Evolutionary conservation across 306 rosid species (phyloP), one percentile per base, ranked within the genome.

Genomic region (Casuarina cunninghamiana): DNA sequence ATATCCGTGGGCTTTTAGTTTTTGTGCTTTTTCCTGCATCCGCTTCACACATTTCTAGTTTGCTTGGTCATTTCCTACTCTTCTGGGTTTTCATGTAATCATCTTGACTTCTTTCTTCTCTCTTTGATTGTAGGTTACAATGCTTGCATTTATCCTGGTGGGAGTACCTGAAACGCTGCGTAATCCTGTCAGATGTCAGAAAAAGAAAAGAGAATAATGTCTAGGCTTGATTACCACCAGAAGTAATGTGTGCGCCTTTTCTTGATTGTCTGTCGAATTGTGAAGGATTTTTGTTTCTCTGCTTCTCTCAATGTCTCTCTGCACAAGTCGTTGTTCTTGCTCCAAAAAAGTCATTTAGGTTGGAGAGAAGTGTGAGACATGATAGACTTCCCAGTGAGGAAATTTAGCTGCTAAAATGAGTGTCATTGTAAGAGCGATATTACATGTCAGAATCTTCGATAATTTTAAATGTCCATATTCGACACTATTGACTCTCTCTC

Each of bases 101-200:
- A 6, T 79, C 8, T 39, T 10, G 2, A 2, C 10, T 42, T 79
- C 12, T 54, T 66, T 6, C 8, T 75, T 46, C 37, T 66, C 37
- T 39, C 21, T 54, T 17, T 55, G 76, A 6, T 58, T 50, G 82
- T 79, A 95, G 98, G 98, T 92, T 93, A 95, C 83, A 88, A 89
- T 81, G 87, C 75, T 48, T 95, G 98, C 85, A 41, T 50, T 51
- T 95, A 88, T 63, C 73, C 93, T 10, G 91, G 91, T 26, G 96
- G 96, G 54, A 84, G 90, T 83, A 76, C 81, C 76, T 84, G 79
- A 84, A 74, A 66, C 17, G 38, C 60, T 57, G 75, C 77, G 57
- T 38, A 49, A 57, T 75, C 72, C 66, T 10, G 73, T 67, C 73
- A 50, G 45, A 55, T 9, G 44, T 26, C 48, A 65, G 54, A 26